Base-by-base conservation (phyloP, 768 basidiomycete genomes). In the Phlebiopsis flavidoalba region DNA sequence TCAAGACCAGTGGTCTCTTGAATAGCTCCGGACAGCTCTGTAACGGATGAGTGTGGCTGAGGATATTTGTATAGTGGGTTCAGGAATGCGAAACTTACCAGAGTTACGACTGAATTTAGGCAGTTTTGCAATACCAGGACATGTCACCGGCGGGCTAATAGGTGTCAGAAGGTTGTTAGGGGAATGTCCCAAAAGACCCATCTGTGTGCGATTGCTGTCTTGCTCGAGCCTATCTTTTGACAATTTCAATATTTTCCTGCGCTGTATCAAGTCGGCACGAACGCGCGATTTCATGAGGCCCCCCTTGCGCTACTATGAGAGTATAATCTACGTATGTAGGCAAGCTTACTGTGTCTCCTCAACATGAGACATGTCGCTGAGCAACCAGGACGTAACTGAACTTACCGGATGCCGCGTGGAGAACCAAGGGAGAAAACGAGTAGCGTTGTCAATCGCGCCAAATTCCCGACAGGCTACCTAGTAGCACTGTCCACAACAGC, bases 391-490 rank as follows among this genome's bases (percentile, higher is more conserved):
- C 31, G 26, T n/a, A 31, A 45, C 26, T 21, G 36, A n/a, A 43
- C 57, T 26, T 2, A 71, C 74, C 65, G 71, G 8, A 35, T 36
- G 7, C 53, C 65, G 4, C 72, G 65, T 6, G 74, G n/a, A 75
- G 17, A 77, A 64, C 40, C 75, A 69, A 0, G 84, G 84, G 12
- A 87, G 69, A 66, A 79, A 84, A 5, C 72, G 73, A 88, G 89
- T 89, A 0, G 84, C 80, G 50, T 82, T 86, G 63, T 80, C 84
- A 52, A 89, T 77, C 3, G 89, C 86, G 63, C 91, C 91, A 62
- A 91, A 88, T 0, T n/a, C 92, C 92, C 0, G 91, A 91, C 5
- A 94, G 77, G 2, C 86, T 69, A 5, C 92, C 92, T n/a, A 94
- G 84, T 59, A 92, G 81, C 33, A 86, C 77, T 0, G 87, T 92